These are phyloP conservation scores for Trichoderma sp. DNA, from an alignment of 2,329 filamentous ascomycete species.

Conservation along the genomic window DNA sequence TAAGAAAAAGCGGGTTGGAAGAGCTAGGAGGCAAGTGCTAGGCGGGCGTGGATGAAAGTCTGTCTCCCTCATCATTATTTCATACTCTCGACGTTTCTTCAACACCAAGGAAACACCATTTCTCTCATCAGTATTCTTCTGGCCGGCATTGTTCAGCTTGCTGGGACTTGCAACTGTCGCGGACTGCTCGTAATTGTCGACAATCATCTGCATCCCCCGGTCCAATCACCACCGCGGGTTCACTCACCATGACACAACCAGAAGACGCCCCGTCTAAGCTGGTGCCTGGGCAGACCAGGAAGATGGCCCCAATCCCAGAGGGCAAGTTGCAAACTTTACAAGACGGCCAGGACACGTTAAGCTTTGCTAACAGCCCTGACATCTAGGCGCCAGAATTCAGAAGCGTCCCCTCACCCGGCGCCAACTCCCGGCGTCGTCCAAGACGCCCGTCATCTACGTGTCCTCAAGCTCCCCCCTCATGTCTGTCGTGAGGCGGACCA, in stretches of 20 bases:
- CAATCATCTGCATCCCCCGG: no score
- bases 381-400: slow-evolving; percentile 51
- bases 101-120: not conserved
- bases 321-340: slow-evolving; percentile 32
- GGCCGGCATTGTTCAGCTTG: not conserved
- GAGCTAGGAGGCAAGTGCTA: slow-evolving; percentile 19
- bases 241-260: slow-evolving; percentile 33
- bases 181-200: no score
- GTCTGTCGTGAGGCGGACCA: slow-evolving; percentile 65
- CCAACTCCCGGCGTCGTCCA: slow-evolving; percentile 48
- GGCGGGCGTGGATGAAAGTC: slow-evolving; percentile 28
- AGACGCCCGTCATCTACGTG: slow-evolving; percentile 62
- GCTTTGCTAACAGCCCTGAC: slow-evolving; percentile 15
- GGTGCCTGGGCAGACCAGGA: slow-evolving; percentile 35
- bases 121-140: not conserved
- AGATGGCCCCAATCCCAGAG: slow-evolving; percentile 43
- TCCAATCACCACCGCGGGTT: not conserved
- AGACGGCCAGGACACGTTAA: slow-evolving; percentile 23
- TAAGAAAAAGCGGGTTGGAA: slow-evolving; percentile 17
- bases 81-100: not conserved
- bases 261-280: slow-evolving; percentile 29
- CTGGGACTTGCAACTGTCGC: not conserved
- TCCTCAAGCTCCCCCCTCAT: slow-evolving; percentile 67
- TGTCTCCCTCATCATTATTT: slow-evolving; percentile 5
- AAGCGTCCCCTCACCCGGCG: slow-evolving; percentile 52